A percentile compares a stretch with the other conserved stretches of the same genome.
Conservation (phyloP, 495 filamentous ascomycete species). For the Xylaria scruposa region DNA sequence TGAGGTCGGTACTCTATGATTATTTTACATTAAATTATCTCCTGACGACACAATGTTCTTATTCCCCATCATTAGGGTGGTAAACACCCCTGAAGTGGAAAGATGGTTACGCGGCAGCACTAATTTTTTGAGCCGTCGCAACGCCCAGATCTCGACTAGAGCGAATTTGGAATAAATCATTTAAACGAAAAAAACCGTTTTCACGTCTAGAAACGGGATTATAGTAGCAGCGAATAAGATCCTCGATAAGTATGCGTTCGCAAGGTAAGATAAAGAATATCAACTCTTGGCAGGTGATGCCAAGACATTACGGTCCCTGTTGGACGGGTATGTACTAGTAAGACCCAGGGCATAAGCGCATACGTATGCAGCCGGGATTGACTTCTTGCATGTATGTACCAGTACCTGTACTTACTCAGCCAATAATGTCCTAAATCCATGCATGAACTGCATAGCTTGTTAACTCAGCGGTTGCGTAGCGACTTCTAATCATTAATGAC, state of each 20-base stretch:
- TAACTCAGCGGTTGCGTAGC: slow-evolving; percentile 9
- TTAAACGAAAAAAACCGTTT: neutral
- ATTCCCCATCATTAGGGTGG: neutral
- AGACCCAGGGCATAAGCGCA: slow-evolving; percentile 1
- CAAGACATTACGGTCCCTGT: neutral
- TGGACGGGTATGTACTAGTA: neutral
- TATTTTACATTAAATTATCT: neutral
- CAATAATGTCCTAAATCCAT: neutral
- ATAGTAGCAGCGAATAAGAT: neutral
- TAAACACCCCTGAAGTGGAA: neutral
- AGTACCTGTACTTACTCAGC: slow-evolving; percentile 6
- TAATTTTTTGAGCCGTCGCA: slow-evolving; percentile 4
- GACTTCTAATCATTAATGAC: neutral
- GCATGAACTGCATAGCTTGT: no score
- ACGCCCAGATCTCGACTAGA: slow-evolving; percentile 1
- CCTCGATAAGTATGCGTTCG: neutral
- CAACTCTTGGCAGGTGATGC: neutral
- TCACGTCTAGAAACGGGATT: neutral
- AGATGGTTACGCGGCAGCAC: slow-evolving; percentile 14
- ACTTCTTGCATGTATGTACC: neutral
- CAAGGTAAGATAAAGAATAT: neutral
- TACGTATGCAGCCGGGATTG: neutral
- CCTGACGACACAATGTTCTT: neutral
- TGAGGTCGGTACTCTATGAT: neutral
- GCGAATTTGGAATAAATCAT: neutral